Percentiles rank a stretch among this genome's conserved stretches.
These are phyloP conservation scores for Emericellopsis cladophorae DNA, from an alignment of 2,329 filamentous ascomycete species.

Conservation along the genomic window DNA sequence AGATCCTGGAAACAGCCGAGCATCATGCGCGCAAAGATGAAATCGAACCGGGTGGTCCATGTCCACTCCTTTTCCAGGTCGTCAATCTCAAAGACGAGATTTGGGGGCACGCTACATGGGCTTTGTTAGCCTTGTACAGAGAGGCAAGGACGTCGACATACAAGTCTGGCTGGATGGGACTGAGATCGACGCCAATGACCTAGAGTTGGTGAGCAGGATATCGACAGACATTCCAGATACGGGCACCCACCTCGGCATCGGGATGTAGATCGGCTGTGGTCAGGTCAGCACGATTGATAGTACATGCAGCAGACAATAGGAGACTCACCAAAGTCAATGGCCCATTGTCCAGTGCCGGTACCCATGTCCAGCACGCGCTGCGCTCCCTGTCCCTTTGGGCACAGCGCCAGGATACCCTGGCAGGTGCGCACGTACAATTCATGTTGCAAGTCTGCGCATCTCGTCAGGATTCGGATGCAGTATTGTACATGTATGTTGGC, in stretches of 20 bases:
- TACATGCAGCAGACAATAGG: conserved; percentile 11
- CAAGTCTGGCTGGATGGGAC: conserved; percentile 17
- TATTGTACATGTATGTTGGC: neutral
- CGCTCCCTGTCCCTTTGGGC: conserved; percentile 2
- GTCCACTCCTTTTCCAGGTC: conserved; percentile 22
- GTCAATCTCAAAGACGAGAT: conserved; percentile 30
- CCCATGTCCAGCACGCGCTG: conserved; percentile 16
- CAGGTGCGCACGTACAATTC: neutral
- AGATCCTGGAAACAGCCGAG: conserved; percentile 14
- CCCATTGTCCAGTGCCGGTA: conserved; percentile 18
- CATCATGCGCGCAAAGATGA: conserved; percentile 20
- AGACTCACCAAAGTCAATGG: conserved; percentile 14
- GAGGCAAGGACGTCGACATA: neutral
- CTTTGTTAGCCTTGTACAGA: neutral
- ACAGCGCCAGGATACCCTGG: neutral
- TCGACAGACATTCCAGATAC: neutral
- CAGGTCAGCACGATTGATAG: conserved; percentile 3
- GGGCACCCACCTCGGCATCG: conserved; percentile 5
- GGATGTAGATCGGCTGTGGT: conserved; percentile 7
- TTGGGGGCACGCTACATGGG: conserved; percentile 22
- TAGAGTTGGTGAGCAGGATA: neutral
- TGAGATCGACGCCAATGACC: conserved; percentile 17
- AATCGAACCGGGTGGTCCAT: conserved; percentile 18
- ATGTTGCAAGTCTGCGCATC: neutral
- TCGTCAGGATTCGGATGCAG: neutral